Base-by-base conservation (phyloP, 1,139 yeast species). In the Kurtzmaniella quercitrusa region DNA sequence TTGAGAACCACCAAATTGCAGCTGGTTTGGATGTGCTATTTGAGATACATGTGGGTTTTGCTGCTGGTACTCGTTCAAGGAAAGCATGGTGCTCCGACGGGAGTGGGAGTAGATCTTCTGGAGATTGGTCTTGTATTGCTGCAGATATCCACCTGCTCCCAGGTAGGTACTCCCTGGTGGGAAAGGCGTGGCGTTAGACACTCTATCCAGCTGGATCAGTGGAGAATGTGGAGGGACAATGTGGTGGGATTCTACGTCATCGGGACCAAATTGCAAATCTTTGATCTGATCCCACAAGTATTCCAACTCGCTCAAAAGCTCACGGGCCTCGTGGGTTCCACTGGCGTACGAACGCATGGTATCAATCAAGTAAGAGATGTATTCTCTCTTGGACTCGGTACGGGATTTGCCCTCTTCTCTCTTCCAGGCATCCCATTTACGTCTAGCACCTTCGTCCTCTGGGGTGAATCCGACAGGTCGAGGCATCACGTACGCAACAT, bases 401-500 rank as follows among this genome's bases (percentile, higher is more conserved):
- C 75, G 76, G n/a, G 79, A 60, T 24, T 85, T 56, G 0, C 95
- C 95, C 52, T 81, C 80, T 57, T 85, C 89, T 19, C 76, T 64
- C 53, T 83, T 81, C 95, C 96, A 88, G 0, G 95, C 89, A 54
- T 85, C 93, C 88, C 91, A 85, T 59, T 87, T 86, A 57, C 80
- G 76, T 54, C 78, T 76, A 8, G 85, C 85, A 3, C 83, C 84
- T 53, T 77, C 82, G 54, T 80, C 87, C 51, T 81, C 88, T 7
- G 77, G 69, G 0, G 79, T 63, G 41, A 63, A 66, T 6, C 90
- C 91, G 1, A 65, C 62, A 1, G 93, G 91, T 39, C 89, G 69
- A 1, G 77, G 75, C 80, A 83, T 77, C 23, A 82, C 70, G 2
- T 84, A 83, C 41, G 77, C 79, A 4, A 85, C 89, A 58, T 88